Evolutionary conservation across 805 yeast genomes (phyloP), one percentile per base, ranked within the genome.

Genomic region (Kockiozyma suomiensis): DNA sequence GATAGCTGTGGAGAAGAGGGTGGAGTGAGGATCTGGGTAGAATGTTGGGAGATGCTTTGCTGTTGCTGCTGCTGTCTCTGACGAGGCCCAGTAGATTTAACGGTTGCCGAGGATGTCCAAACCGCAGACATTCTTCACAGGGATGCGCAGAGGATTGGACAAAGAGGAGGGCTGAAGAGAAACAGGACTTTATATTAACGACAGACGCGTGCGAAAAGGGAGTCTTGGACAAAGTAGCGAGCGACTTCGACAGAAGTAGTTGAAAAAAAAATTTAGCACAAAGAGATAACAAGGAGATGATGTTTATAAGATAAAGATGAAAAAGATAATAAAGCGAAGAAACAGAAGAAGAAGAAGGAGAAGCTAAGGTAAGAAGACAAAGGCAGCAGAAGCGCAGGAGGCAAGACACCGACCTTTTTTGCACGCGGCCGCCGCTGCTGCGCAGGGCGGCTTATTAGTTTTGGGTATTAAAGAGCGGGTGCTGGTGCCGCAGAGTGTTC

Each of bases 391-490:
- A 10, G 42, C 42, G 42, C 7, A 3, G 42, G n/a, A 17, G 42
- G 46, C 46, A 17, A 10, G n/a, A 41, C 23, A 21, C 42, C n/a
- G n/a, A n/a, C n/a, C n/a, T 17, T 17, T 4, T 10, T 17, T 25
- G 19, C 5, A 35, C 49, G 35, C 49, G 32, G 49, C 49, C 49
- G 50, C 50, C 15, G 50, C 13, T 10, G 50, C 33, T 25, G 48
- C 48, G 17, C 32, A 10, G 28, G 8, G 46, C 33, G 33, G 33
- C 10, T 10, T 6, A 10, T 7, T 10, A 30, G 33, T 30, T 30
- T 7, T 30, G 33, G 46, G 46, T 23, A 13, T 13, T 4, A 21
- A 41, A n/a, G 26, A 13, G 21, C 46, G 25, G 46, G 46, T 26
- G 33, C 10, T 3, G 26, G 25, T 15, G 46, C 46, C 12, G 25